phyloP scores from a whole-genome alignment of 2,329 filamentous ascomycete genomes.

The Ophidiomyces ophidiicola region DNA sequence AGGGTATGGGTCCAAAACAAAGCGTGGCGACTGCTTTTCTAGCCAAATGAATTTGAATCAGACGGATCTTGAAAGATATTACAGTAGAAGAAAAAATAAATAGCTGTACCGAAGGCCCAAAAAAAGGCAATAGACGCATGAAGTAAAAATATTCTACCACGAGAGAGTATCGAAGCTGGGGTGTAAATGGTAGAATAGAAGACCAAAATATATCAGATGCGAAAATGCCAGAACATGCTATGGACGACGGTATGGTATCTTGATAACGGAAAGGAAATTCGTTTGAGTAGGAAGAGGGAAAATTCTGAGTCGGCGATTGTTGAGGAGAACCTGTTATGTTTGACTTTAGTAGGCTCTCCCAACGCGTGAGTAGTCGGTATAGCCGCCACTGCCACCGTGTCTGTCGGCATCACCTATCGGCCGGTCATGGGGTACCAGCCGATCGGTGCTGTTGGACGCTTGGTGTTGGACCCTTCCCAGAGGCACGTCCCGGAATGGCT shows the following conservation, averaged over 20 bases:
- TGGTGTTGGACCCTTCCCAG: conserved; percentile 17
- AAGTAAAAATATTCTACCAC: neutral
- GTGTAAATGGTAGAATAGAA: neutral
- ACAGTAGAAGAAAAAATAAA: no score
- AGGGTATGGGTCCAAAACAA: no score
- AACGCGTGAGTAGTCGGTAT: conserved; percentile 20
- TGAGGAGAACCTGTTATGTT: no score
- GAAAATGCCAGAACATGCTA: conserved; percentile 1
- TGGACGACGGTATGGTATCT: conserved; percentile 7
- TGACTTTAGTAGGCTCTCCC: conserved; percentile 6
- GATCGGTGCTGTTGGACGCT: conserved; percentile 26
- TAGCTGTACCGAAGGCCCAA: no score
- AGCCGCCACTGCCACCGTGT: conserved; percentile 20
- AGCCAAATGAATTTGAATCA: no score
- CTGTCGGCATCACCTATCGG: conserved; percentile 19
- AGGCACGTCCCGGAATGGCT: conserved; percentile 28
- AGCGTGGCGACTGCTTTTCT: no score
- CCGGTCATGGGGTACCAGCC: conserved; percentile 19
- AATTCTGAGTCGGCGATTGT: neutral
- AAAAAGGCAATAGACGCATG: no score
- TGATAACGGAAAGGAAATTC: conserved; percentile 6
- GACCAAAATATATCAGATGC: neutral
- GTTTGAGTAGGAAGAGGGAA: neutral
- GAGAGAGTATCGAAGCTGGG: neutral
- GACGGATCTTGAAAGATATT: no score